A percentile compares a stretch with the other conserved stretches of the same genome.
These are phyloP conservation scores for Metschnikowia cubensis DNA, from an alignment of 805 yeast species.

Conservation along the genomic window DNA sequence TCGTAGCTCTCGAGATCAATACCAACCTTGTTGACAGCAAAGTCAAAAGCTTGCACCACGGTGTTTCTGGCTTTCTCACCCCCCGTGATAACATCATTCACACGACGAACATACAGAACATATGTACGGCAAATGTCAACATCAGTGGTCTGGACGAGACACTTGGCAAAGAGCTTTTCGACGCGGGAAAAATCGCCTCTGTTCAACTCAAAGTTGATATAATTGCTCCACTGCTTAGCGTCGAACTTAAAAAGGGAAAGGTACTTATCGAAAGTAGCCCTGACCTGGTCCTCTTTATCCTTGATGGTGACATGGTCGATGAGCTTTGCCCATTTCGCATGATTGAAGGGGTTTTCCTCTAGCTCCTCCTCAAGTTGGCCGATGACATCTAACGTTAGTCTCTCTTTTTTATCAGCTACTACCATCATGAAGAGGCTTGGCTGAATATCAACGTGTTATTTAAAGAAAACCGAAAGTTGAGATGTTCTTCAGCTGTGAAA, in stretches of 20 bases:
- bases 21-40: slow-evolving; percentile 76
- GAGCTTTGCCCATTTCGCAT: slow-evolving; percentile 53
- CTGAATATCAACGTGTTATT: background rate
- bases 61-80: slow-evolving; percentile 75
- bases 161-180: slow-evolving; percentile 60
- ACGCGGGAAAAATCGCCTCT: slow-evolving; percentile 64
- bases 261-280: slow-evolving; percentile 56
- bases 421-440: slow-evolving; percentile 7
- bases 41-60: slow-evolving; percentile 77
- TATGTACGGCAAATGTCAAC: slow-evolving; percentile 75
- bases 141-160: slow-evolving; percentile 58
- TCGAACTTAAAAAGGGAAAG: slow-evolving; percentile 63
- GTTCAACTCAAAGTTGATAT: slow-evolving; percentile 59
- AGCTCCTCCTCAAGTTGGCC: slow-evolving; percentile 58
- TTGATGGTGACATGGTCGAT: slow-evolving; percentile 46
- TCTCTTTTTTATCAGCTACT: slow-evolving; percentile 18
- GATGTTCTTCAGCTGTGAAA: background rate
- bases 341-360: slow-evolving; percentile 49
- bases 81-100: slow-evolving; percentile 67
- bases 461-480: background rate
- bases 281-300: slow-evolving; percentile 57
- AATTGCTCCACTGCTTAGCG: slow-evolving; percentile 66
- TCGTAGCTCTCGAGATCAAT: slow-evolving; percentile 66
- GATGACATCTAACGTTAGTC: slow-evolving; percentile 44
- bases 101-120: slow-evolving; percentile 70